A percentile compares a stretch with the other conserved stretches of the same genome.
Evolutionary conservation across 345 rosid genomes (phyloP).

Genomic region (Eutrema heterophyllum): DNA sequence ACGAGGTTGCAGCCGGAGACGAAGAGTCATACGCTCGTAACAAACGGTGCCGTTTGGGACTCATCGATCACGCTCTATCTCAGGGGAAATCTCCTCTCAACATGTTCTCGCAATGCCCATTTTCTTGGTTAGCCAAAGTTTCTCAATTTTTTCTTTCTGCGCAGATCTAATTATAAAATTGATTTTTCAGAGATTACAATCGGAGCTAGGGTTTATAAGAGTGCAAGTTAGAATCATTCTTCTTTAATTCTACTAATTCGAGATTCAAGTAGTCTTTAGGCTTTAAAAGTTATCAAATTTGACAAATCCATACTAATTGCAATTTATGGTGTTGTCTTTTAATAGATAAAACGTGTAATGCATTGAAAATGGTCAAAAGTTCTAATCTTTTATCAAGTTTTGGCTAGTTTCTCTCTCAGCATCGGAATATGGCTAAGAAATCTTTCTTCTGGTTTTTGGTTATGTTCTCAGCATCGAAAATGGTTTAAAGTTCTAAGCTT

Average conservation of each 20-base stretch:
- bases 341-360: no score
- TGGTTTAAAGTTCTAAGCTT: background rate
- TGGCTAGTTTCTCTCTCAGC: conserved; percentile 33
- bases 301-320: background rate
- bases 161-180: background rate
- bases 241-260: background rate
- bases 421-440: background rate
- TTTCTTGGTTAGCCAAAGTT: no score
- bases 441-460: background rate
- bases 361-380: background rate
- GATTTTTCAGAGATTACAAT: background rate
- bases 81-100: background rate
- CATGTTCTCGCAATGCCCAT: no score
- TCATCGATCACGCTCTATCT: conserved; percentile 67
- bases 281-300: background rate
- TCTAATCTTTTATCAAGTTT: background rate
- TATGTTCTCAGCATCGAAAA: conserved; percentile 31
- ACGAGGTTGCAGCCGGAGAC: no score
- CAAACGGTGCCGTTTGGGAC: conserved; percentile 85
- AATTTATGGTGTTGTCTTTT: no score
- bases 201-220: background rate
- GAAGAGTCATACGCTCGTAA: conserved; percentile 57
- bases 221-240: background rate
- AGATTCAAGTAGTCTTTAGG: background rate
- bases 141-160: no score